Evolutionary conservation across 169 alveolate genomes (phyloP), one percentile per base, ranked within the genome.

Genomic region (Eimeria praecox): DNA sequence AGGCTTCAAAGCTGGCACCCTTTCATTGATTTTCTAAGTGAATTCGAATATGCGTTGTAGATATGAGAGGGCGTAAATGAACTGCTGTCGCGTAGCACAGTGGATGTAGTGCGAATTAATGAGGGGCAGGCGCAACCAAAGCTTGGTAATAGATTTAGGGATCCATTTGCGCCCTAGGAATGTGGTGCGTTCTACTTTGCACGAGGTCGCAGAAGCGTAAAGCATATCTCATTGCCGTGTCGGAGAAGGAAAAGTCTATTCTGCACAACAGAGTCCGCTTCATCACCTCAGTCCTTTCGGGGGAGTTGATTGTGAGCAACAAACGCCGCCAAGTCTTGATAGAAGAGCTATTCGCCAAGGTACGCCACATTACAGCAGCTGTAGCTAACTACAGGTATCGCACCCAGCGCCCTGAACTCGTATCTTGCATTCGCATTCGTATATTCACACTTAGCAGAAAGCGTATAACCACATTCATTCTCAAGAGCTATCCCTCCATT

Each of bases 281-380:
- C 85, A 66, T 98, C 98, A 94, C 88, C 98, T 97, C 97, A 98
- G 24, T 96, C 98, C 20, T 98, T 97, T 91, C 96, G 98, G 59
- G 98, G 97, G 95, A 97, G 97, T 87, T 99, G 98, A 85, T 97
- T 96, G 93, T 98, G 90, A 75, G 62, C 95, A 91, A 91, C 95
- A 91, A 91, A 59, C 90, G 95, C 30, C 87, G 88, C 54, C 78
- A 75, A 40, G 54, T 20, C 16, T 86, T 91, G 52, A 62, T 91
- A 24, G 95, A 91, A 64, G 95, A 91, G 38, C 82, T 91, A 14
- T 91, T 91, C 71, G 87, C 91, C 42, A 75, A 91, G 91, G 95
- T 64, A 91, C n/a, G 88, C 42, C 46, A 44, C 59, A 24, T 27
- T 73, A 30, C n/a, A 38, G 56, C 35, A 73, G 52, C 56, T 73